phyloP scores from a whole-genome alignment of 176 grass and related monocot species.

The Stipa capillata region DNA sequence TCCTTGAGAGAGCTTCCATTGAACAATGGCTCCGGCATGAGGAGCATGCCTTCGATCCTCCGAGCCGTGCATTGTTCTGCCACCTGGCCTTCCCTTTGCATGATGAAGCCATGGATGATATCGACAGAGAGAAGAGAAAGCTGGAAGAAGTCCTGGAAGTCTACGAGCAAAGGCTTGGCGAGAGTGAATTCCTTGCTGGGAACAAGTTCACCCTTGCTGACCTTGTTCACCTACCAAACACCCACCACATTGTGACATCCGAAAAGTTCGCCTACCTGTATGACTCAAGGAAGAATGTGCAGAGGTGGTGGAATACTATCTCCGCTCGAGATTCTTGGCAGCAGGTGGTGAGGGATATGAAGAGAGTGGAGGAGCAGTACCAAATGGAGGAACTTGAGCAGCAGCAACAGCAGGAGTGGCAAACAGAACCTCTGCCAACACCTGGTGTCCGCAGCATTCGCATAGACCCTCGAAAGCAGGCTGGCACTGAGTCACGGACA shows the following conservation, averaged over 20 bases:
- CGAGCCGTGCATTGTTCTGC: constrained; percentile 65
- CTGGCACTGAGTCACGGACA: constrained; percentile 10
- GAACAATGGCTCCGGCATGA: constrained; percentile 93
- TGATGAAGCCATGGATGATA: constrained; percentile 2
- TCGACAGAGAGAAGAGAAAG: constrained; percentile 32
- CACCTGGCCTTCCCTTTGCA: constrained; percentile 52
- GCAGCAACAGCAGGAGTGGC: neutral
- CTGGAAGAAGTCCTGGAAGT: constrained; percentile 72
- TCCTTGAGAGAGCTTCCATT: constrained; percentile 85
- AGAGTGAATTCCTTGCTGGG: constrained; percentile 55
- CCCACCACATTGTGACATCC: constrained; percentile 44
- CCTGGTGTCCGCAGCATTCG: neutral
- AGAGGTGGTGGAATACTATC: constrained; percentile 69
- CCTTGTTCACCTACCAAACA: constrained; percentile 67
- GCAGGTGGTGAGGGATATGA: constrained; percentile 41
- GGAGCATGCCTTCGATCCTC: constrained; percentile 85
- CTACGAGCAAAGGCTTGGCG: constrained; percentile 63
- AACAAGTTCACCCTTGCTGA: constrained; percentile 81
- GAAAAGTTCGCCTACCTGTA: constrained; percentile 43
- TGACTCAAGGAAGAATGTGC: constrained; percentile 71
- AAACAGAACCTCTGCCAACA: neutral
- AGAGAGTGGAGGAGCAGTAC: constrained; percentile 23
- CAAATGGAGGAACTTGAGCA: constrained; percentile 16
- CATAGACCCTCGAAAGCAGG: constrained; percentile 6
- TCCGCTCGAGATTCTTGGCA: constrained; percentile 50